Conservation (phyloP, 2,329 filamentous ascomycete genomes). For the Botrytis tulipae region DNA sequence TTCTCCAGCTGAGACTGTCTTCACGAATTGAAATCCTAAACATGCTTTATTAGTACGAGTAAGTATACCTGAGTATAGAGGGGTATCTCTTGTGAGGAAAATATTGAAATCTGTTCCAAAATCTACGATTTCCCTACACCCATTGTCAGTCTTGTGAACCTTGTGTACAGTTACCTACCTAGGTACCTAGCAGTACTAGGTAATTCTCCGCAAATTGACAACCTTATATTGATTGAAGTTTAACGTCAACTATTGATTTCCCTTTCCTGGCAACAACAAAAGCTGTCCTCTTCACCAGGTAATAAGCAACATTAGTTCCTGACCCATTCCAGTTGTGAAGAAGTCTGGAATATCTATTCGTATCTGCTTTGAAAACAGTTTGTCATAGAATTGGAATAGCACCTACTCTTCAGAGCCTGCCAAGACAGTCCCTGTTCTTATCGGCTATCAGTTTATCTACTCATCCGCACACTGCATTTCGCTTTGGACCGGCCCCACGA, state of each 20-base stretch:
- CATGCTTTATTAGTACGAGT: not conserved
- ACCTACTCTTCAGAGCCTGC: slow-evolving; percentile 14
- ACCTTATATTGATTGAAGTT: not conserved
- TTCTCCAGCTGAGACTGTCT: not conserved
- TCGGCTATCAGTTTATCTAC: slow-evolving; percentile 19
- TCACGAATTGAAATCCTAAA: not conserved
- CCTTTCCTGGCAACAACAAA: not conserved
- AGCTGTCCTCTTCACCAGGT: not conserved
- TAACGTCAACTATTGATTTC: not conserved
- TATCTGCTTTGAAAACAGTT: slow-evolving; percentile 6
- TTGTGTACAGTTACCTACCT: not conserved
- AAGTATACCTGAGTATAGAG: not conserved
- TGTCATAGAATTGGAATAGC: slow-evolving; percentile 8
- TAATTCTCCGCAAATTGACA: not conserved
- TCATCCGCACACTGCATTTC: slow-evolving; percentile 11
- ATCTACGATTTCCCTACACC: not conserved
- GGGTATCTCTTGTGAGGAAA: not conserved
- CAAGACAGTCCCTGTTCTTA: slow-evolving; percentile 7
- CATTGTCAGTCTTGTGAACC: not conserved
- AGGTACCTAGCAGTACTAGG: not conserved
- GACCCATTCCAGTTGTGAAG: not conserved
- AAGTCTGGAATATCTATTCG: not conserved
- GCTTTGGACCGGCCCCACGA: slow-evolving; percentile 17
- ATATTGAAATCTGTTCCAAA: not conserved
- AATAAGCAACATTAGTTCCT: not conserved